Evolutionary conservation across 352 stramenopile genomes (phyloP).

Genomic region (Pilasporangium apinafurcum): DNA sequence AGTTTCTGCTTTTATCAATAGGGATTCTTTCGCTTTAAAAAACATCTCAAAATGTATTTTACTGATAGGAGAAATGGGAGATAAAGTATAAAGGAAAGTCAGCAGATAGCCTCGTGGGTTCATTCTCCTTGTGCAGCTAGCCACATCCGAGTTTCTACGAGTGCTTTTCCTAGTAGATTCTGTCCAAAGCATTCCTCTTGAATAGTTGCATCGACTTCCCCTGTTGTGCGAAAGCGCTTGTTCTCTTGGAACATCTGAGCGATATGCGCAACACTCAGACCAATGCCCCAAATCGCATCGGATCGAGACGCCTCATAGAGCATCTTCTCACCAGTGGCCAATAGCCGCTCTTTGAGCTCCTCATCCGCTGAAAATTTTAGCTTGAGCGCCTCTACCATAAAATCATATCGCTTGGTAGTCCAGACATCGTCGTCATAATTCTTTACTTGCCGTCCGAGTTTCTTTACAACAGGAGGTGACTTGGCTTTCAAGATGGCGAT

Average conservation of each 20-base stretch:
- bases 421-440: slow-evolving; percentile 52
- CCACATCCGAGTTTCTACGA: slow-evolving; percentile 46
- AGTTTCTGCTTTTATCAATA: too few relatives aligned
- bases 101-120: too few relatives aligned
- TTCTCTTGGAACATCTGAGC: slow-evolving; percentile 29
- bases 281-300: slow-evolving; percentile 62
- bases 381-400: slow-evolving; percentile 58
- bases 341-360: slow-evolving; percentile 18
- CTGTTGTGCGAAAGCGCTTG: slow-evolving; percentile 19
- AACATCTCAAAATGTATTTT: too few relatives aligned
- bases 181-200: slow-evolving; percentile 30
- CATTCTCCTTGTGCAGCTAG: too few relatives aligned
- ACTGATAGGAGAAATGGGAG: too few relatives aligned
- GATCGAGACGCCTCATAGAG: slow-evolving; percentile 46
- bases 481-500: slow-evolving; percentile 43
- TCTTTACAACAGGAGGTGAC: slow-evolving; percentile 33
- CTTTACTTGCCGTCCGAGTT: slow-evolving; percentile 38
- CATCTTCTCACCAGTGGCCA: slow-evolving; percentile 33
- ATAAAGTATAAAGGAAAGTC: too few relatives aligned
- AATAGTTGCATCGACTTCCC: slow-evolving; percentile 23
- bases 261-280: slow-evolving; percentile 31
- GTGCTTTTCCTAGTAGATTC: slow-evolving; percentile 49
- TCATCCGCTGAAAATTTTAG: slow-evolving; percentile 47
- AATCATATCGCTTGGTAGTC: slow-evolving; percentile 22
- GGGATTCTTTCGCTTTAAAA: too few relatives aligned